Evolutionary conservation across 1,284 basidiomycete genomes (phyloP).

Genomic region (Coniophora puteana): DNA sequence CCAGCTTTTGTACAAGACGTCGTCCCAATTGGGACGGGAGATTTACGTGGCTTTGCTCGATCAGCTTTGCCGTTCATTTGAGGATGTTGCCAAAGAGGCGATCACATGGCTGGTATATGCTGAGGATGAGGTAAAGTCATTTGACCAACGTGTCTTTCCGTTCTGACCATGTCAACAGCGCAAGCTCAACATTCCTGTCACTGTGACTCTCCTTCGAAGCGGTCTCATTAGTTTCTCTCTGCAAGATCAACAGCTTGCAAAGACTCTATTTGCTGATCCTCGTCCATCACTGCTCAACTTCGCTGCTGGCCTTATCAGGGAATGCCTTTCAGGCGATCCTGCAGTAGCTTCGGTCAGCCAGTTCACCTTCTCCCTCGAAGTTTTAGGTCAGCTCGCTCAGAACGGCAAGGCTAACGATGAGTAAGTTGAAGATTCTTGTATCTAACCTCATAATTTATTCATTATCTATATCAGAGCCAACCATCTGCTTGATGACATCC

Average conservation of each 20-base stretch:
- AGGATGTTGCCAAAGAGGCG: conserved; percentile 95
- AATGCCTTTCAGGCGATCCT: conserved; percentile 78
- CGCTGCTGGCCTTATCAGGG: conserved; percentile 80
- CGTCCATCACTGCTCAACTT: conserved; percentile 81
- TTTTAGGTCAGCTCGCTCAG: conserved; percentile 72
- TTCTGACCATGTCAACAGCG: conserved; percentile 46
- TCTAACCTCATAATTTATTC: conserved; percentile 8
- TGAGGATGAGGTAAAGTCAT: conserved; percentile 82
- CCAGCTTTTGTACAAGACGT: conserved; percentile 84
- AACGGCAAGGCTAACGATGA: conserved; percentile 78
- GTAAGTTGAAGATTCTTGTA: conserved; percentile 32
- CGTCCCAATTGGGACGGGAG: conserved; percentile 80
- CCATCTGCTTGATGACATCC: conserved; percentile 70
- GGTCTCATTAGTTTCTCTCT: conserved; percentile 78
- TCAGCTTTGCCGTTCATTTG: conserved; percentile 84
- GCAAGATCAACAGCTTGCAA: conserved; percentile 90
- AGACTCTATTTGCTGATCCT: conserved; percentile 79
- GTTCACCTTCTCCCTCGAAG: conserved; percentile 81
- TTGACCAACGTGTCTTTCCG: conserved; percentile 1
- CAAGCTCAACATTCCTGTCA: conserved; percentile 96
- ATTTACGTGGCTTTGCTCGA: conserved; percentile 89
- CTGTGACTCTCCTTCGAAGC: conserved; percentile 82
- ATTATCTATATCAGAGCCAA: conserved; percentile 39
- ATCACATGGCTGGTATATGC: conserved; percentile 96
- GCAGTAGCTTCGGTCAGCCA: conserved; percentile 79